Evolutionary conservation across 495 filamentous ascomycete species (phyloP).

Genomic region (Neurospora sp.): DNA sequence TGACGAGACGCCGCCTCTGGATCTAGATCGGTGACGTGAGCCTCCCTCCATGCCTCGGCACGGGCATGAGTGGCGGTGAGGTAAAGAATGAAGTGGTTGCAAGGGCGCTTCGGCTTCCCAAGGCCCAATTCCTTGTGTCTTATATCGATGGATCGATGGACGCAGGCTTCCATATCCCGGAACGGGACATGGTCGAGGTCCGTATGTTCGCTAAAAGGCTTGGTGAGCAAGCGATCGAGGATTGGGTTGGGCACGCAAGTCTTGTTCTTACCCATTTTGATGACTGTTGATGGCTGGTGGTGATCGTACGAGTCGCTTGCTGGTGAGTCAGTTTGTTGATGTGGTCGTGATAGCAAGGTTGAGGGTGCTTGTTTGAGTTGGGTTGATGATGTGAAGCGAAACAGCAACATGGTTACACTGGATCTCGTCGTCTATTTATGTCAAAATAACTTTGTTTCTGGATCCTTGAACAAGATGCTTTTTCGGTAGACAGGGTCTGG

Average conservation of each 20-base stretch:
- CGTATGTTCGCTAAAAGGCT: not conserved
- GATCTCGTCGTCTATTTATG: not conserved
- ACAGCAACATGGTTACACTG: not conserved
- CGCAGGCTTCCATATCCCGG: not conserved
- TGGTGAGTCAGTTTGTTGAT: not conserved
- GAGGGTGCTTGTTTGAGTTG: not conserved
- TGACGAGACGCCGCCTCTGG: not conserved
- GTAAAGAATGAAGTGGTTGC: not conserved
- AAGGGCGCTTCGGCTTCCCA: not conserved
- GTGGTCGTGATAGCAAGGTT: not conserved
- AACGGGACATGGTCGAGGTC: not conserved
- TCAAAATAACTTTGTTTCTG: not conserved
- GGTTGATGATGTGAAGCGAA: not conserved
- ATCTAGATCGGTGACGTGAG: not conserved
- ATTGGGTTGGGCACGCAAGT: not conserved
- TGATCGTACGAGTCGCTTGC: not conserved
- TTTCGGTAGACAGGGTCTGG: not conserved
- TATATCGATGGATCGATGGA: not conserved
- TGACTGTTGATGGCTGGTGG: not conserved
- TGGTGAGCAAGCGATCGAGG: not conserved
- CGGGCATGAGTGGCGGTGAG: not conserved
- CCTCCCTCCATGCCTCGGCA: not conserved
- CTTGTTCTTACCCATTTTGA: not conserved
- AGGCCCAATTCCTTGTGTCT: not conserved
- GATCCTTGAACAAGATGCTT: not conserved